Base-by-base conservation (phyloP, 1,284 basidiomycete genomes). In the Sporisorium iseilematis-ciliati region DNA sequence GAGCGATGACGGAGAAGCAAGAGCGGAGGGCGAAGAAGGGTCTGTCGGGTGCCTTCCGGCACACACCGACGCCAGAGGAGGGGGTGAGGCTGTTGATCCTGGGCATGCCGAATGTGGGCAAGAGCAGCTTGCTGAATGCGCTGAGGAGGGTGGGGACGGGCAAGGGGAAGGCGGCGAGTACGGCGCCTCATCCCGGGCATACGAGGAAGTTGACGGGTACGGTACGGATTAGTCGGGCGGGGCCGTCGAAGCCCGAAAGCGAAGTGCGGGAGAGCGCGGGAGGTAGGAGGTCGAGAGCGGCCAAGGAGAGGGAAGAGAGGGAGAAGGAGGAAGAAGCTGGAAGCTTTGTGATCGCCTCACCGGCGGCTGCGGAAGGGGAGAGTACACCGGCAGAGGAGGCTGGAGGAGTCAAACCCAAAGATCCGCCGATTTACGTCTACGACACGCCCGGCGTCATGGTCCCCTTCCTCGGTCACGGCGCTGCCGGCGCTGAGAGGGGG, bases 21-120 rank as follows among this genome's bases (percentile, higher is more conserved):
- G 65, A 76, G 51, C 61, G 65, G 40, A 41, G 69, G 6, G 68
- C 62, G 3, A 77, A 70, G 62, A 54, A 79, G 69, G 77, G 81
- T 58, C 66, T 85, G 2, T 67, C 76, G 0, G 80, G 85, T 4
- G 84, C 85, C 12, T 83, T 84, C 33, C 55, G 75, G 10, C 75
- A 80, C 57, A 82, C 77, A 2, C 72, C 80, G 1, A 84, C 82
- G 29, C 82, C 83, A 11, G 82, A 84, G 25, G 76, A 73, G n/a
- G 83, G 82, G 14, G 77, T 83, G 29, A 64, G 83, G 21, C 46
- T 84, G 42, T 65, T 85, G 48, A 78, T 84, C 7, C 51, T 85
- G 14, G 96, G 96, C 25, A 99, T 99, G 96, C 96, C 96, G 5
- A 99, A 99, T 84, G 95, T 98, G 45, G 97, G 97, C 52, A 99